Percentiles rank a stretch among this genome's conserved stretches.
Conservation (phyloP, 73 alveolate genomes). For the Paramecium caudatum region DNA sequence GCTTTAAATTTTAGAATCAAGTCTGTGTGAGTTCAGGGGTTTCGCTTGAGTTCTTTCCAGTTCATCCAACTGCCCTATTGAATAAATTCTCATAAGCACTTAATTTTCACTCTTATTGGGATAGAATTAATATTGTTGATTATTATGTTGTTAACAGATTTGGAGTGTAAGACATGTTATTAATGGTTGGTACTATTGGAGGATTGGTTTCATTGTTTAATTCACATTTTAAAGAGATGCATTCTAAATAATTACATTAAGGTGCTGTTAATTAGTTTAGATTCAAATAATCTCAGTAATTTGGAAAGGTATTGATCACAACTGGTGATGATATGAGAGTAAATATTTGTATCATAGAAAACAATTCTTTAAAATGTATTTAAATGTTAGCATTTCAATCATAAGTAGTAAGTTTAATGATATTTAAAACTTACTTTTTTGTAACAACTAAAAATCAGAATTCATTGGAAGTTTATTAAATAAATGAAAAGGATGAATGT, state of each 20-base stretch:
- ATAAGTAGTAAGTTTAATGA: background rate
- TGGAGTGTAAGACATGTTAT: conserved; percentile 4
- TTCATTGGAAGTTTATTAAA: background rate
- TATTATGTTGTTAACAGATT: conserved; percentile 10
- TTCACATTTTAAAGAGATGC: conserved; percentile 7
- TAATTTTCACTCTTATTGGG: conserved; percentile 32
- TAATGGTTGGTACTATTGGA: background rate
- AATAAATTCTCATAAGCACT: background rate
- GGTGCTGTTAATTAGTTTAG: background rate
- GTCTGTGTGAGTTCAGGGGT: conserved; percentile 9
- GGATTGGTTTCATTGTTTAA: background rate
- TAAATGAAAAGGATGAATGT: background rate
- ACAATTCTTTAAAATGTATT: background rate
- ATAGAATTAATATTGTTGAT: background rate
- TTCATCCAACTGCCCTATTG: background rate
- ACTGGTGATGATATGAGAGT: conserved; percentile 22
- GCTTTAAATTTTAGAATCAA: background rate
- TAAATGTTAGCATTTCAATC: conserved; percentile 28
- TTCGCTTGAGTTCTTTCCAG: background rate
- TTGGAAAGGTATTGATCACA: background rate
- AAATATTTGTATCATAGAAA: background rate
- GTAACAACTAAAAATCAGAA: conserved; percentile 26
- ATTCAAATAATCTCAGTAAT: background rate
- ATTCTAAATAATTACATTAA: conserved; percentile 1
- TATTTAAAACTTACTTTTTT: conserved; percentile 4